phyloP scores from a whole-genome alignment of 1,284 basidiomycete genomes.

The Pseudozyma sp. region DNA sequence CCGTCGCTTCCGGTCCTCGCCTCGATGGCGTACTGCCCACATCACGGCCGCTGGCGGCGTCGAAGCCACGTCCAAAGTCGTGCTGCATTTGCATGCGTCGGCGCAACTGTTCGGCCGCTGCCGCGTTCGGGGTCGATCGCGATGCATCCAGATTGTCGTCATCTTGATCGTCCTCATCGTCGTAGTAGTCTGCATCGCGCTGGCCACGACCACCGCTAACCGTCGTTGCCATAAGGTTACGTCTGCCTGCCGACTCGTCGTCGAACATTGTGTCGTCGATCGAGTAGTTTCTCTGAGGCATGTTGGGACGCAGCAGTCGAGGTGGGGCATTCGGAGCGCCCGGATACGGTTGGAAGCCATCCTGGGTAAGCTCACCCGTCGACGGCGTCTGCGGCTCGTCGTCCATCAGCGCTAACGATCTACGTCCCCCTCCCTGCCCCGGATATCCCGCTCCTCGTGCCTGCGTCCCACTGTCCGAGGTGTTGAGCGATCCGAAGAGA shows the following conservation, averaged over 20 bases:
- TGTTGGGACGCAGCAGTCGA: slow-evolving; percentile 37
- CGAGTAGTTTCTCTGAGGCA: slow-evolving; percentile 44
- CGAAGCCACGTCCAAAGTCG: slow-evolving; percentile 24
- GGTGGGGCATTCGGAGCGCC: slow-evolving; percentile 42
- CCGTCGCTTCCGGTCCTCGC: not conserved
- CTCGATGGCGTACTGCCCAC: slow-evolving; percentile 19
- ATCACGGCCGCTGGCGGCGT: not conserved
- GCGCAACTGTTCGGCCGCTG: slow-evolving; percentile 27
- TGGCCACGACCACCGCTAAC: slow-evolving; percentile 3
- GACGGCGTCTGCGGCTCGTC: slow-evolving; percentile 50
- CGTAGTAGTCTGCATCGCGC: slow-evolving; percentile 26
- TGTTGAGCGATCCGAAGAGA: slow-evolving; percentile 42
- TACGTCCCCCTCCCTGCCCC: slow-evolving; percentile 19
- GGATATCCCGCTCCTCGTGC: slow-evolving; percentile 17
- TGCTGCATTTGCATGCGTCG: slow-evolving; percentile 45
- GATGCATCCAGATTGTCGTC: not conserved
- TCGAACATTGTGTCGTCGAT: slow-evolving; percentile 50
- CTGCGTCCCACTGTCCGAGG: slow-evolving; percentile 16
- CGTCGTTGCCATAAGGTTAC: slow-evolving; percentile 37
- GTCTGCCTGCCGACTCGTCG: slow-evolving; percentile 41
- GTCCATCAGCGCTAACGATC: slow-evolving; percentile 23
- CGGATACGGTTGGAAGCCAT: slow-evolving; percentile 40
- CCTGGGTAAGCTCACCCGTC: slow-evolving; percentile 36
- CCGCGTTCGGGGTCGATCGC: slow-evolving; percentile 22
- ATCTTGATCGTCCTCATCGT: slow-evolving; percentile 24